Base-by-base conservation (phyloP, 192 early-diverging fungal species). In the Podila epicladia region DNA sequence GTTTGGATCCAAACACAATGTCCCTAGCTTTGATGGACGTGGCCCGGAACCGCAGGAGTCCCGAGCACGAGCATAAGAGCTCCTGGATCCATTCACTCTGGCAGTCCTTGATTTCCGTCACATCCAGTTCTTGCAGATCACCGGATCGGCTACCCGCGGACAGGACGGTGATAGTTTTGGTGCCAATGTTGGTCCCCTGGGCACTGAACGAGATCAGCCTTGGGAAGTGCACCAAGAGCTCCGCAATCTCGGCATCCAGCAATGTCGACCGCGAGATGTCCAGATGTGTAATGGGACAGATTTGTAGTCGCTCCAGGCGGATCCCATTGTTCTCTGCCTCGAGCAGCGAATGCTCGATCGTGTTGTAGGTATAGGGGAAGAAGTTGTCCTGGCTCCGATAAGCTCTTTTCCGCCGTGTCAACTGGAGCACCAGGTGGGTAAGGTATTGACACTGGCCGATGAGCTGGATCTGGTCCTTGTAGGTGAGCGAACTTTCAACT, bases 381-480 rank as follows among this genome's bases (percentile, higher is more conserved):
- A 24, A 26, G 41, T 38, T 13, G 38, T 58, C 37, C 49, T 58
- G 37, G 1, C 33, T 41, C 4, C 64, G 32, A 8, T 64, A 51
- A 9, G 20, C 50, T 35, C 64, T 64, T 24, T 13, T 26, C 9
- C 29, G 28, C 5, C 73, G 48, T 57, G n/a, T 58, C 26, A 64
- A 37, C 53, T 58, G 73, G 22, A 75, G 20, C 9, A 12, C 60
- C 41, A 75, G 73, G 33, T 75, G 66, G 0, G 73, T 75, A 2
- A 75, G 38, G 38, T 75, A 75, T 22, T 75, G 73, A n/a, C 73
- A 75, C 28, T 69, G 73, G 19, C 73, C 57, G 5, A 75, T 33
- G 33, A 75, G 20, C 26, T 62, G 66, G 0, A 69, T 31, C 55
- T 68, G 65, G 22, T 64, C 73, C 51, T 12, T 33, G 41, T 63